A percentile compares a stretch with the other conserved stretches of the same genome.
Evolutionary conservation across 768 basidiomycete species (phyloP).

Genomic region (Fomitopsis pulvina): DNA sequence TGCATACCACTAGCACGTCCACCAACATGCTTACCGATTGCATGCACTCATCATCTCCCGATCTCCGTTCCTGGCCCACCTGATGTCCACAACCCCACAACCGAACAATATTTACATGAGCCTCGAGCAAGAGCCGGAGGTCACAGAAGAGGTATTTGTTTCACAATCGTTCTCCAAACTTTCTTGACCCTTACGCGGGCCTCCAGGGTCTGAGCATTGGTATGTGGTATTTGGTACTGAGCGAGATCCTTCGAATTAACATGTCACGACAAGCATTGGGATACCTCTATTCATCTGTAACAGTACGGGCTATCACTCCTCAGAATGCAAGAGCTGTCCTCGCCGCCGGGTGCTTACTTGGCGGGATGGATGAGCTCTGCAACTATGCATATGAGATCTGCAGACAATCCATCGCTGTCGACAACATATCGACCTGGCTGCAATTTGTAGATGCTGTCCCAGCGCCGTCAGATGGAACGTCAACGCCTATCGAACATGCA

Average conservation of each 20-base stretch:
- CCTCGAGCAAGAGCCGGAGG: constrained; percentile 72
- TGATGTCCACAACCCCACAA: constrained; percentile 79
- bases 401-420: constrained; percentile 66
- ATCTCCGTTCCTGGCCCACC: constrained; percentile 81
- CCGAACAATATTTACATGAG: constrained; percentile 68
- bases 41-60: constrained; percentile 84
- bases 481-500: constrained; percentile 31
- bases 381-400: constrained; percentile 73
- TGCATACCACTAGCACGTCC: constrained; percentile 48
- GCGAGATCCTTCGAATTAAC: background rate
- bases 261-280: constrained; percentile 50
- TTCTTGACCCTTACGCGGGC: background rate
- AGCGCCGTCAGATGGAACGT: constrained; percentile 40
- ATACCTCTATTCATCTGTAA: constrained; percentile 72
- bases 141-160: constrained; percentile 66
- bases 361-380: constrained; percentile 83
- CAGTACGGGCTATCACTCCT: constrained; percentile 59
- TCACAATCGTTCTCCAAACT: constrained; percentile 13
- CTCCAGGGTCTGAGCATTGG: constrained; percentile 71
- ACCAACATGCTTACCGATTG: constrained; percentile 67
- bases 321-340: constrained; percentile 82
- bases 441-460: constrained; percentile 63
- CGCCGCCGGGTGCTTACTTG: constrained; percentile 77
- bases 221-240: constrained; percentile 21
- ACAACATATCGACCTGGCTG: constrained; percentile 73